phyloP scores from a whole-genome alignment of 495 filamentous ascomycete species.

The Neurospora sp. region DNA sequence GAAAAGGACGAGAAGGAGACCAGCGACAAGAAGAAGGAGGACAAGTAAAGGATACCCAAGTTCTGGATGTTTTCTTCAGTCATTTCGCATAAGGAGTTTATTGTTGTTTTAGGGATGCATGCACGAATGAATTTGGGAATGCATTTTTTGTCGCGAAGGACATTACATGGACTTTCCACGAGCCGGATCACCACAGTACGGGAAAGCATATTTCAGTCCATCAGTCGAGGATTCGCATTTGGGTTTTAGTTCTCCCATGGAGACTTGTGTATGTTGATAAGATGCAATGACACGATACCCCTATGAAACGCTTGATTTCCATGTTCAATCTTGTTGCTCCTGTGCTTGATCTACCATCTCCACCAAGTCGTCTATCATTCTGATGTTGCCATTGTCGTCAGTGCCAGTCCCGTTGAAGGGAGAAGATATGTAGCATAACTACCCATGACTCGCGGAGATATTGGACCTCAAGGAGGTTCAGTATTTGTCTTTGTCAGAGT shows the following conservation, averaged over 20 bases:
- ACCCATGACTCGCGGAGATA: not conserved
- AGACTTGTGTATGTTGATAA: not conserved
- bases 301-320: not conserved
- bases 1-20: slow-evolving; percentile 55
- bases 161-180: not conserved
- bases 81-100: not conserved
- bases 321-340: not conserved
- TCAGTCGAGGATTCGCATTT: not conserved
- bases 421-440: not conserved
- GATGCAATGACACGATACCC: not conserved
- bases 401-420: not conserved
- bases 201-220: not conserved
- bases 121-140: not conserved
- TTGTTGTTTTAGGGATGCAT: not conserved
- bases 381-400: not conserved
- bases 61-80: too few species aligned
- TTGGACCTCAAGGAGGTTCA: not conserved
- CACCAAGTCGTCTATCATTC: not conserved
- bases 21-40: slow-evolving; percentile 40
- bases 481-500: not conserved
- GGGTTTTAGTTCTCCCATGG: not conserved
- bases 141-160: not conserved
- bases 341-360: not conserved
- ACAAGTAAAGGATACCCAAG: not conserved
- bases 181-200: not conserved